A percentile compares a stretch with the other conserved stretches of the same genome.
These are phyloP conservation scores for Phytophthora tentaculata DNA, from an alignment of 352 stramenopile genomes.

Conservation along the genomic window DNA sequence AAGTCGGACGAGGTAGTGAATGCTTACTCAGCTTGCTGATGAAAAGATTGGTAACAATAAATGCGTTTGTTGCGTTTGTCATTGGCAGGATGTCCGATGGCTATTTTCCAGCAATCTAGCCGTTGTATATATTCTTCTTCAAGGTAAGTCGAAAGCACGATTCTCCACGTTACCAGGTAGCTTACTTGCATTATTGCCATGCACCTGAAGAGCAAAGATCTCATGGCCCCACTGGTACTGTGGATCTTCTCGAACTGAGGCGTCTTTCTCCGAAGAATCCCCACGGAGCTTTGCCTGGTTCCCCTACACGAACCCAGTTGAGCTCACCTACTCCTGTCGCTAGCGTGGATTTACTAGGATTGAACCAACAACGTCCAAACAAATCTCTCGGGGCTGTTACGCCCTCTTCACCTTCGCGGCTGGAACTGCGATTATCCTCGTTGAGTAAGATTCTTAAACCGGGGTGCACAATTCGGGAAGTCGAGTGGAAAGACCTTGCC, in stretches of 20 bases:
- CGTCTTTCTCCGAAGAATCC: conserved; percentile 8
- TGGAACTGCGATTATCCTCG: conserved; percentile 4
- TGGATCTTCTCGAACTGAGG: conserved; percentile 45
- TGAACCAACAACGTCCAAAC: conserved; percentile 18
- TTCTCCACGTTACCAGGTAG: background rate
- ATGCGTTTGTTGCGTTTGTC: background rate
- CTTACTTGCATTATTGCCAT: background rate
- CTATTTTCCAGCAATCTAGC: conserved; percentile 26
- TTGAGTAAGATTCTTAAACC: conserved; percentile 29
- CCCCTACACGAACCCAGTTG: conserved; percentile 7
- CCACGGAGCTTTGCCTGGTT: conserved; percentile 7
- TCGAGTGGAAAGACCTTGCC: conserved; percentile 45
- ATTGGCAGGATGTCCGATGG: conserved; percentile 29
- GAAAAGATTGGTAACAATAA: background rate
- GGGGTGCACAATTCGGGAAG: conserved; percentile 36
- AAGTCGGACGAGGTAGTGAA: conserved; percentile 33
- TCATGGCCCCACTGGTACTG: conserved; percentile 13
- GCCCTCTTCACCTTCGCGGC: conserved; percentile 10
- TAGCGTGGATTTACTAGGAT: conserved; percentile 42
- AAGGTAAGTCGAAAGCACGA: conserved; percentile 18
- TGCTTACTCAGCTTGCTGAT: background rate
- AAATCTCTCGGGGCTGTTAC: background rate
- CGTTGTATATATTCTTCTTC: conserved; percentile 39
- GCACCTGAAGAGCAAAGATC: conserved; percentile 14
- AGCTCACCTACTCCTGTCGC: conserved; percentile 11